These are phyloP conservation scores for Amanita brunnescens DNA, from an alignment of 768 basidiomycete species.

Conservation along the genomic window DNA sequence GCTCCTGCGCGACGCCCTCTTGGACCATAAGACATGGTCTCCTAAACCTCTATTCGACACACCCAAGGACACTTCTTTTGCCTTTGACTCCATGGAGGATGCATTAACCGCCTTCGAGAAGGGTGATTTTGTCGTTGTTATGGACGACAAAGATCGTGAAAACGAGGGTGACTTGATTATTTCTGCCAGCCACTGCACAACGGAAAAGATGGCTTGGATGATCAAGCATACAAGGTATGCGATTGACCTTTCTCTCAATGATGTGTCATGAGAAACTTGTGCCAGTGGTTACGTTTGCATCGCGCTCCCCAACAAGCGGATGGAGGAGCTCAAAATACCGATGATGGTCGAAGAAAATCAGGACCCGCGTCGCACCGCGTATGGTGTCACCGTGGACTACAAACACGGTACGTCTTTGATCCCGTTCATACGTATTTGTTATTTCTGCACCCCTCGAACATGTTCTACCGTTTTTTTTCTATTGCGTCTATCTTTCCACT, in stretches of 20 bases:
- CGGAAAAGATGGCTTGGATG: constrained; percentile 99
- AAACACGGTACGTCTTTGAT: constrained; percentile 53
- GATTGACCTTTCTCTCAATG: not conserved
- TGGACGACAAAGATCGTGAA: constrained; percentile 94
- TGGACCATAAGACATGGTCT: constrained; percentile 19
- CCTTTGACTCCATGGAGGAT: constrained; percentile 75
- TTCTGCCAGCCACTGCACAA: constrained; percentile 74
- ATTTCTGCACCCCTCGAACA: constrained; percentile 4
- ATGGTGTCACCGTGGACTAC: constrained; percentile 94
- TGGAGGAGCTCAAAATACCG: constrained; percentile 72
- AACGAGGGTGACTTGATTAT: constrained; percentile 97
- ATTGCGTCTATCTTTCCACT: constrained; percentile 3
- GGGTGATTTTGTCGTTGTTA: constrained; percentile 92
- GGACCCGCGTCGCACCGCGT: constrained; percentile 89
- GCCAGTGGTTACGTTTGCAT: constrained; percentile 90
- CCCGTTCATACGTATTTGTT: constrained; percentile 2
- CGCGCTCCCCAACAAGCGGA: constrained; percentile 65
- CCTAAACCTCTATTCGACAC: constrained; percentile 23
- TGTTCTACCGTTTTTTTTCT: not conserved
- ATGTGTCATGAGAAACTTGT: not conserved
- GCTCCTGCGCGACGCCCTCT: not conserved
- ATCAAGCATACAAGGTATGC: constrained; percentile 89
- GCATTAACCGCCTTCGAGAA: constrained; percentile 66
- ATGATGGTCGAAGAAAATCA: constrained; percentile 94
- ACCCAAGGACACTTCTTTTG: constrained; percentile 33